Evolutionary conservation across 495 filamentous ascomycete species (phyloP), one percentile per base, ranked within the genome.

Genomic region (Penicillium maclennaniae): DNA sequence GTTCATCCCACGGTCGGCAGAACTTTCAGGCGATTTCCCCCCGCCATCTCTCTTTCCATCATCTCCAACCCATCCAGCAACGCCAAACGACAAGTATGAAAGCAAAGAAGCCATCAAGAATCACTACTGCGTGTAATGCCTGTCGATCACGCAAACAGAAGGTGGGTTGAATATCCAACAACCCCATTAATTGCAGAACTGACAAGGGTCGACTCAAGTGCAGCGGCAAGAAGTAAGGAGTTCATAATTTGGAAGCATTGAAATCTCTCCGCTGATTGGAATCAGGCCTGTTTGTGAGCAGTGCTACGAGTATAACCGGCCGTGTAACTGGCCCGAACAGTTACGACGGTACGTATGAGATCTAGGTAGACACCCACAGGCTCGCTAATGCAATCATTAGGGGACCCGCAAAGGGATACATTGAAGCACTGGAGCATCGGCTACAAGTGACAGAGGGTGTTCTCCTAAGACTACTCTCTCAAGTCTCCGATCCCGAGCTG

Each of bases 91-190:
- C 50, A 3, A 56, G 58, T 8, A 34, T 45, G 16, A 61, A 63
- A 45, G 58, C 55, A 28, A 58, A 45, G 27, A 61, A 57, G 47
- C 47, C 51, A 1, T 65, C 67, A 2, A 59, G 71, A 7, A 71
- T 73, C 27, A 71, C 71, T 8, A 60, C 58, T 0, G 70, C 71
- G 5, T 75, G 71, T 31, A 69, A 70, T 47, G 56, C 66, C 0
- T 75, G 71, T 49, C 69, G 71, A 1, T 63, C 66, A 3, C 61
- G 66, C 21, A 75, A 75, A 47, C 71, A 73, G 45, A 73, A 72
- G 65, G 71, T 71, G 49, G 36, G 59, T 26, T 26, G 15, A 16
- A 14, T 15, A 15, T n/a, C 20, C 4, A 1, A 31, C 2, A 21
- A 15, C 4, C 48, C 2, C 25, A 4, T 1, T 14, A 19, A 16